A percentile compares a stretch with the other conserved stretches of the same genome.
Evolutionary conservation across 768 basidiomycete genomes (phyloP).

Genomic region (Rhodosporidiobolus odoratus): DNA sequence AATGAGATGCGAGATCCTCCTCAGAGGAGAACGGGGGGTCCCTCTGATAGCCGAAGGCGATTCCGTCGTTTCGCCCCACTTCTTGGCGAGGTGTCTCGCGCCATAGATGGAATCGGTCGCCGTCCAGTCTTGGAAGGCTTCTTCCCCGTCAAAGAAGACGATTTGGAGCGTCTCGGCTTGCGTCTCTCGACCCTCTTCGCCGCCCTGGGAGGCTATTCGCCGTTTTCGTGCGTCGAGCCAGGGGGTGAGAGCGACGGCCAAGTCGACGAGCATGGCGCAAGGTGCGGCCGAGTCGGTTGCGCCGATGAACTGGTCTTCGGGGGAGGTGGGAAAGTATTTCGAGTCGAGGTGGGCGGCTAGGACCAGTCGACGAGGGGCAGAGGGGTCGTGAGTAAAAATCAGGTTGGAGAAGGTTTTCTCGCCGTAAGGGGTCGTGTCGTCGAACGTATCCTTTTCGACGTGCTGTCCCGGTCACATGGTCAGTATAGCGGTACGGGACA

Average conservation of each 20-base stretch:
- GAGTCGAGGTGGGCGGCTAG: constrained; percentile 56
- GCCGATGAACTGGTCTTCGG: constrained; percentile 72
- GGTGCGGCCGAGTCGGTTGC: constrained; percentile 96
- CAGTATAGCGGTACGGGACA: not conserved
- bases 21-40: constrained; percentile 58
- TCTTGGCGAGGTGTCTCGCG: constrained; percentile 85
- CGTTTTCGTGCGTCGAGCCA: constrained; percentile 61
- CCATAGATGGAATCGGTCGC: constrained; percentile 87
- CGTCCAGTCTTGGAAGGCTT: constrained; percentile 88
- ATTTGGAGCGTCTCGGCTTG: constrained; percentile 82
- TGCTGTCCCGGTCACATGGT: not conserved
- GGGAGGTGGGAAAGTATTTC: constrained; percentile 33
- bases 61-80: constrained; percentile 70
- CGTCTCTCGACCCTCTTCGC: constrained; percentile 55
- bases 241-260: constrained; percentile 59
- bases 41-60: constrained; percentile 47
- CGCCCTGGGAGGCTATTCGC: constrained; percentile 53
- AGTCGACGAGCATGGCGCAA: constrained; percentile 86
- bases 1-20: constrained; percentile 80
- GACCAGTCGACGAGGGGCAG: constrained; percentile 70
- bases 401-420: constrained; percentile 75
- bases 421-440: constrained; percentile 73
- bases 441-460: constrained; percentile 77
- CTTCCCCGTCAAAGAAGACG: constrained; percentile 96
- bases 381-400: constrained; percentile 90